Evolutionary conservation across 164 flowering plant species (phyloP), one percentile per base, ranked within the genome.

Genomic region (Sedum album): DNA sequence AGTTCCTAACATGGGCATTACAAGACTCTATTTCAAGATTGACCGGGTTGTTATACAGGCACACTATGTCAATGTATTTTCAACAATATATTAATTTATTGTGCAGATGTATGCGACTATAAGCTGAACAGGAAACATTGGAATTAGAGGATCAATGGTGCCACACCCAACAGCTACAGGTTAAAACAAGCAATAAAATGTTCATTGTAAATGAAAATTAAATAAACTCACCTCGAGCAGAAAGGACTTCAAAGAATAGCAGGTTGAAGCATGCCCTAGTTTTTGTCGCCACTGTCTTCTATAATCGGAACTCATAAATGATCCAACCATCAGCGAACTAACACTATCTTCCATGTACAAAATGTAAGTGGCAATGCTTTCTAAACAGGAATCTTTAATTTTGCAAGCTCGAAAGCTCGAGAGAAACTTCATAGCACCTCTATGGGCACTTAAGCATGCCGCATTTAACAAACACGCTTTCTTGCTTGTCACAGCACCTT

Each of bases 401-500:
- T 82, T 90, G 66, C 73, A 7, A 42, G 79, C 68, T 68, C 82
- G 86, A 69, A 83, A 76, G 30, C 79, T 77, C 67, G 80, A 68
- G 70, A 83, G 74, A 51, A 78, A 72, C 74, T 83, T 90, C 73
- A 74, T 73, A 38, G 87, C 78, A 68, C 90, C 82, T 81, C 76
- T 92, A 51, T 82, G 77, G 65, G 89, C 89, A 83, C 74, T 79
- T 23, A 77, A 72, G 30, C 88, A 88, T 71, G 94, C 97, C 46
- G 87, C 74, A 80, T 92, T 95, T 67, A 95, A 74, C 78, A 90
- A 76, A 76, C 99, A 95, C 48, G 87, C 97, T 76, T 77, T 90
- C 84, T 76, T 90, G 79, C 86, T 83, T 31, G 78, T 42, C 55
- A 71, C 72, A 39, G 81, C 60, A 57, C 83, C 82, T 79, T 80